Evolutionary conservation across 2,329 filamentous ascomycete genomes (phyloP).

Genomic region (Alternaria triticimaculans): DNA sequence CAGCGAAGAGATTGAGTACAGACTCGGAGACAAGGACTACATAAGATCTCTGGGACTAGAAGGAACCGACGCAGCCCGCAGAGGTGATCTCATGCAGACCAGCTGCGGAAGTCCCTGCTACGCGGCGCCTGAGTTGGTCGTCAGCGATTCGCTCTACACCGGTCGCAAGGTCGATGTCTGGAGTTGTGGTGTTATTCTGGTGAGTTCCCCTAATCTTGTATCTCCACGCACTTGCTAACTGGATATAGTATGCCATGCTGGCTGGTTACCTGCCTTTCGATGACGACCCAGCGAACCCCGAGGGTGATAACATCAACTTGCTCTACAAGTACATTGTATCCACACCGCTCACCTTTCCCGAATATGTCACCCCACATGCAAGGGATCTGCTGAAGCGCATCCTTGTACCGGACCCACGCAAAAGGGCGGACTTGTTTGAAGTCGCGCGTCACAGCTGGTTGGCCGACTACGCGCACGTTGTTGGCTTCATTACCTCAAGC

Average conservation of each 20-base stretch:
- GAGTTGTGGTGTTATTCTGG: conserved; percentile 98
- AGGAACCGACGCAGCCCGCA: conserved; percentile 75
- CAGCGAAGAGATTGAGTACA: conserved; percentile 86
- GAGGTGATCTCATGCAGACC: conserved; percentile 97
- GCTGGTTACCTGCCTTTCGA: conserved; percentile 97
- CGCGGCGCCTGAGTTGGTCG: conserved; percentile 93
- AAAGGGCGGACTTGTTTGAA: conserved; percentile 94
- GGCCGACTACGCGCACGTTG: conserved; percentile 94
- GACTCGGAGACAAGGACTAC: conserved; percentile 84
- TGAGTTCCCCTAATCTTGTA: conserved; percentile 59
- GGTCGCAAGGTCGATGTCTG: conserved; percentile 98
- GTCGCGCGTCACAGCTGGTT: conserved; percentile 98
- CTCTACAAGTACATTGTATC: conserved; percentile 99
- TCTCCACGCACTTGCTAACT: conserved; percentile 17
- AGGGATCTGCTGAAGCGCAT: conserved; percentile 91
- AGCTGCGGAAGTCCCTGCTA: conserved; percentile 99
- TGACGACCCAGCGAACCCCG: conserved; percentile 96
- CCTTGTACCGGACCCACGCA: conserved; percentile 91
- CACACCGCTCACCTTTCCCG: conserved; percentile 94
- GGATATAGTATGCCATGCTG: conserved; percentile 89
- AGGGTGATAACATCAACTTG: conserved; percentile 98
- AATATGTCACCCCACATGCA: conserved; percentile 97
- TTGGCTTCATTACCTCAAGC: conserved; percentile 95
- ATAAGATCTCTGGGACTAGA: conserved; percentile 88
- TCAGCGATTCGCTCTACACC: conserved; percentile 96